phyloP scores from a whole-genome alignment of 768 basidiomycete species.

The Leccinum arenicola region DNA sequence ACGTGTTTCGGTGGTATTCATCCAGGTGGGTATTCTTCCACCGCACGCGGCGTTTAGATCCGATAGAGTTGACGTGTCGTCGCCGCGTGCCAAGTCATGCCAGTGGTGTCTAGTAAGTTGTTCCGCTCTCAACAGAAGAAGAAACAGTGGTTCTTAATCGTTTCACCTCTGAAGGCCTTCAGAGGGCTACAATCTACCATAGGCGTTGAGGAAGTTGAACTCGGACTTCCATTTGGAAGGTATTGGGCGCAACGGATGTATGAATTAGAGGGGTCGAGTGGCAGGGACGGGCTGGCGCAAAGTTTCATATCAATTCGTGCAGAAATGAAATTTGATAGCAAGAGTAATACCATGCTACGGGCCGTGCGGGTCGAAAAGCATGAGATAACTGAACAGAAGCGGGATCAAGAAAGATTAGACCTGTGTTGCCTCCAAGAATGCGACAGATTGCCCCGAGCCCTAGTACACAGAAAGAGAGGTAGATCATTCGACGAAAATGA shows the following conservation, averaged over 20 bases:
- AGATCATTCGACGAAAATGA: background rate
- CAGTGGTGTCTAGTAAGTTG: background rate
- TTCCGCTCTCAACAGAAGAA: background rate
- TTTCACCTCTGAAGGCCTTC: background rate
- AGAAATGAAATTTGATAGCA: conserved; percentile 1
- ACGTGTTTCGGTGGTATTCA: background rate
- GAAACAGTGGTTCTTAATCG: background rate
- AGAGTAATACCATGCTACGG: background rate
- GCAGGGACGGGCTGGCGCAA: background rate
- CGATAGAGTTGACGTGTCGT: background rate
- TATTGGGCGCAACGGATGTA: background rate
- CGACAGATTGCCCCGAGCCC: background rate
- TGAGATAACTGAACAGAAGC: background rate
- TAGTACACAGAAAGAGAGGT: background rate
- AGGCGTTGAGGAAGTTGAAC: background rate
- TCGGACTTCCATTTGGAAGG: conserved; percentile 6
- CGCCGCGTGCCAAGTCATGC: background rate
- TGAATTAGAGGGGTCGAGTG: background rate
- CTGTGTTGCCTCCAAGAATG: background rate
- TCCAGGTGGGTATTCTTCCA: background rate
- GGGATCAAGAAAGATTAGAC: conserved; percentile 1
- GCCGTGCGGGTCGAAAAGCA: background rate
- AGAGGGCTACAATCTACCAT: background rate
- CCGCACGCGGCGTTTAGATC: background rate
- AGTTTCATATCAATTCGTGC: background rate